Conservation (phyloP, 208 protist genomes). For the Trichomonas tenax region DNA sequence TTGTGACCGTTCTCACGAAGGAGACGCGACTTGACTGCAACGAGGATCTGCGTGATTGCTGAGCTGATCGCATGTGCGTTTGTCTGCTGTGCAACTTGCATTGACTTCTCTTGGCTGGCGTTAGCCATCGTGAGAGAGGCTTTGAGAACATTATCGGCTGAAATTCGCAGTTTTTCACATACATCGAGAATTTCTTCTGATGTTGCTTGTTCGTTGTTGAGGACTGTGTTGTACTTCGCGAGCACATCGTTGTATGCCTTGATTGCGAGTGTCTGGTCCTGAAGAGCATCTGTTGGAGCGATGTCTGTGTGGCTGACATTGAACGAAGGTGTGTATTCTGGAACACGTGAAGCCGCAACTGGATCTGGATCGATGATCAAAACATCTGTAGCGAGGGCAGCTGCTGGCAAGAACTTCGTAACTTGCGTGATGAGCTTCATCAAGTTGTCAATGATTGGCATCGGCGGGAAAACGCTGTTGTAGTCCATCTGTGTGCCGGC, state of each 20-base stretch:
- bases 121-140: not conserved
- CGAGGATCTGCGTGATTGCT: not conserved
- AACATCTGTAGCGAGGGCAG: not conserved
- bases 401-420: not conserved
- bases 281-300: not conserved
- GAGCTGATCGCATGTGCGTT: not conserved
- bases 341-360: not conserved
- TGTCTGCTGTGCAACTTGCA: not conserved
- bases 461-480: not conserved
- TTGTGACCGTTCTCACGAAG: not conserved
- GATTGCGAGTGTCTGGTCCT: not conserved
- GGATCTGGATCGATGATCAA: not conserved
- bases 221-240: not conserved
- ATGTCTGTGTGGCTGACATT: not conserved
- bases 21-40: not conserved
- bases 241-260: not conserved
- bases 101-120: not conserved
- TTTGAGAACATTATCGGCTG: not conserved
- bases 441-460: not conserved
- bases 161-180: not conserved
- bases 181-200: not conserved
- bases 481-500: not conserved
- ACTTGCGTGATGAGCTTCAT: not conserved
- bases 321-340: not conserved
- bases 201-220: not conserved